Evolutionary conservation across 352 stramenopile species (phyloP), one percentile per base, ranked within the genome.

Genomic region (Peronospora tabacina): DNA sequence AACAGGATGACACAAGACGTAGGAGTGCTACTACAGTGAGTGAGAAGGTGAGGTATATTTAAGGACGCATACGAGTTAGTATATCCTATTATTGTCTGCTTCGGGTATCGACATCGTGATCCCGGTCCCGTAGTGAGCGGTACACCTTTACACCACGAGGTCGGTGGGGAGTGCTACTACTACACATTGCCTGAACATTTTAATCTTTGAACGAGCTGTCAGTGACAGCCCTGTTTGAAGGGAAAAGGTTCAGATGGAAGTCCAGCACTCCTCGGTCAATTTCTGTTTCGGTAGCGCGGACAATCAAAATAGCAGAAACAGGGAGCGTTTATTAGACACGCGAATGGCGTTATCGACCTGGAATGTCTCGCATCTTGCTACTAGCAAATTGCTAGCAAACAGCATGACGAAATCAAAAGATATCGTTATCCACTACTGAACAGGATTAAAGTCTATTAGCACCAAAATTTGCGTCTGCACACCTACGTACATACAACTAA

Each of bases 221-320:
- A 9, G 10, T 4, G 28, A 32, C 3, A 32, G 28, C 28, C 5
- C 22, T 26, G 2, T 32, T 3, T 8, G 28, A 12, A 32, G 1
- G 7, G 3, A 12, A 32, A 32, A 32, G 1, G 1, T 11, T 32
- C 28, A 44, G 41, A 17, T 13, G 5, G 20, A 43, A 60, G 35
- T 51, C 32, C 50, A 60, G 50, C 33, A 11, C 41, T 40, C 24
- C 36, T 22, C 36, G 36, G 49, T 63, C 49, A 44, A 59, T 34
- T 58, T 54, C 33, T 26, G 15, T 58, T 40, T 63, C 55, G 36
- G 38, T 63, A 49, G 35, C 16, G 13, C 16, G 9, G 42, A 13
- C 22, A 19, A 20, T 15, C 32, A 28, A 2, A 46, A 9, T 20
- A 13, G 16, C 15, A 37, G 7, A 26, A 26, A 26, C 22, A 26